Evolutionary conservation across 192 early-diverging fungal genomes (phyloP).

Genomic region (Gonapodya sp.): DNA sequence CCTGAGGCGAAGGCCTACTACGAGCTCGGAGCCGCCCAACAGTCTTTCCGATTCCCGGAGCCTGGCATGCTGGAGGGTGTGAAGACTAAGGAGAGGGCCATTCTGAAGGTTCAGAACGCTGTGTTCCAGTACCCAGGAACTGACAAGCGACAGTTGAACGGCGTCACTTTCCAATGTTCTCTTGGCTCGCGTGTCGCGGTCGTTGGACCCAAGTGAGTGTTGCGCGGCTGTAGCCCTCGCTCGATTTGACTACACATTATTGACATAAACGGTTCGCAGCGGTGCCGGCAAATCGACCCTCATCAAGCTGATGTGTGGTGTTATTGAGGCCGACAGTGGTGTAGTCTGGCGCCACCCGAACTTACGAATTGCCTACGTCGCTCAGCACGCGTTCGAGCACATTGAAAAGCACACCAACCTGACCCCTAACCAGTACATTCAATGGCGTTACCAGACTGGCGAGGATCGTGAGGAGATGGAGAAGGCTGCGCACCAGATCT

Average conservation of each 20-base stretch:
- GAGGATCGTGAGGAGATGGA: slow-evolving; percentile 64
- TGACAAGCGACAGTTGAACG: slow-evolving; percentile 42
- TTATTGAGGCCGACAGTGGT: slow-evolving; percentile 48
- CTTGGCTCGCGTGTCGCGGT: slow-evolving; percentile 73
- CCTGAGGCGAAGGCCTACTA: slow-evolving; percentile 72
- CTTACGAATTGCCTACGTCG: slow-evolving; percentile 75
- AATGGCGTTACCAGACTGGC: slow-evolving; percentile 73
- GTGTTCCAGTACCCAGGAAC: slow-evolving; percentile 69
- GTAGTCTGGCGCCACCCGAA: slow-evolving; percentile 69
- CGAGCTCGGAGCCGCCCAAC: slow-evolving; percentile 53
- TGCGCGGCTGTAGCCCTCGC: not conserved
- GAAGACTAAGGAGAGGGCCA: slow-evolving; percentile 69
- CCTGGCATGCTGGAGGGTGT: slow-evolving; percentile 67
- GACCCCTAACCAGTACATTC: slow-evolving; percentile 74
- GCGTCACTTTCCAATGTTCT: slow-evolving; percentile 57
- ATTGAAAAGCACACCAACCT: slow-evolving; percentile 73
- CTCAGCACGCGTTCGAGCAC: slow-evolving; percentile 83
- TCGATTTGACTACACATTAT: no score
- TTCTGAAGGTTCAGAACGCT: slow-evolving; percentile 63
- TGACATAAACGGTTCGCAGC: not conserved
- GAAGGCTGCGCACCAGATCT: slow-evolving; percentile 58
- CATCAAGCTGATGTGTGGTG: slow-evolving; percentile 73
- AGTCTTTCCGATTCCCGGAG: slow-evolving; percentile 68
- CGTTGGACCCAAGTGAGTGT: slow-evolving; percentile 52
- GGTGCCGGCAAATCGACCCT: slow-evolving; percentile 80